Conservation (phyloP, 495 filamentous ascomycete species). For the Geoglossum glabrum region DNA sequence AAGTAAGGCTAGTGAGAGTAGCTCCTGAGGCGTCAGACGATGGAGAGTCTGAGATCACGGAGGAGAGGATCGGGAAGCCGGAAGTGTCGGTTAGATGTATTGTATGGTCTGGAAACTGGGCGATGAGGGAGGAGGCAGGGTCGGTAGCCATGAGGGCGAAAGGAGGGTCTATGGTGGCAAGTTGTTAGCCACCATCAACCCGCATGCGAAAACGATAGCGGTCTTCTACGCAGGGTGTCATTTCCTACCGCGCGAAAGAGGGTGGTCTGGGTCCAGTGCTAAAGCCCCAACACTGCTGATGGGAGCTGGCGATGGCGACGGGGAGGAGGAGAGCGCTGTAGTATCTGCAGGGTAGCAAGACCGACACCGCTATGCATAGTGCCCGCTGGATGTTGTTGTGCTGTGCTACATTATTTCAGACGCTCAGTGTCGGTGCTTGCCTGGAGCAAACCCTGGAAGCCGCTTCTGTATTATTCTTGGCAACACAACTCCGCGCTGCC, state of each 20-base stretch:
- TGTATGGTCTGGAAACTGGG: background rate
- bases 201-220: background rate
- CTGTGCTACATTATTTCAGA: background rate
- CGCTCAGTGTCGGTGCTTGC: background rate
- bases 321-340: background rate
- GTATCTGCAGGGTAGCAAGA: background rate
- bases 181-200: background rate
- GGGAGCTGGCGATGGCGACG: background rate
- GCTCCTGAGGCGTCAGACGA: background rate
- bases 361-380: background rate
- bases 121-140: background rate
- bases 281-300: background rate
- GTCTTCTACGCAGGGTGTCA: background rate
- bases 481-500: background rate
- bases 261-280: too few species aligned
- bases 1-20: constrained; percentile 2
- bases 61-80: constrained; percentile 2
- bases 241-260: background rate
- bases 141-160: constrained; percentile 1
- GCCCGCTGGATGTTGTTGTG: background rate
- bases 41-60: background rate
- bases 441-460: background rate
- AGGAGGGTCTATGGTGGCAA: background rate
- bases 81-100: constrained; percentile 3
- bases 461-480: background rate